phyloP scores from a whole-genome alignment of 2,329 filamentous ascomycete species.

The Aspergillus pseudoviridinutans region DNA sequence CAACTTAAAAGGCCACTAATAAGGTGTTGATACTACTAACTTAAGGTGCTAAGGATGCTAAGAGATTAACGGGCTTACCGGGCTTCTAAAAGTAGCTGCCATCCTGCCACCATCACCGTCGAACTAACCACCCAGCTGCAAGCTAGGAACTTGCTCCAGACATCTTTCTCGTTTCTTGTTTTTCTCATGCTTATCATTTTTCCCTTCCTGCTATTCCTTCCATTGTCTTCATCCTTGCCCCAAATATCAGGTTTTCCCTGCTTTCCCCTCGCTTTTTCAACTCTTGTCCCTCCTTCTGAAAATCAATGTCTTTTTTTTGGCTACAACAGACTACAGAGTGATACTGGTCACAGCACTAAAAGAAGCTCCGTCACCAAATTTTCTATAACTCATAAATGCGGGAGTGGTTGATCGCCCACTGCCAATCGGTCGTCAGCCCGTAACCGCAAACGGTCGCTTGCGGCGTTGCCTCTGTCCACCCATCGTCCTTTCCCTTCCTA shows the following conservation, averaged over 20 bases:
- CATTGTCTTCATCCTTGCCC: slow-evolving; percentile 4
- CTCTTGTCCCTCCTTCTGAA: neutral
- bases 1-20: neutral
- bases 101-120: neutral
- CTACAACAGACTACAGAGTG: slow-evolving; percentile 3
- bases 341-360: neutral
- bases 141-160: neutral
- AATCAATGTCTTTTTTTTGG: neutral
- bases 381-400: slow-evolving; percentile 8
- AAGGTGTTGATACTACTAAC: no score
- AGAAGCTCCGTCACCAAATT: neutral
- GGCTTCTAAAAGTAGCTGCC: neutral
- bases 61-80: neutral
- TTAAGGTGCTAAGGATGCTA: neutral
- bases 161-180: slow-evolving; percentile 2
- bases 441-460: slow-evolving; percentile 34
- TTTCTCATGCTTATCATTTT: slow-evolving; percentile 1
- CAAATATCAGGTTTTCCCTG: neutral
- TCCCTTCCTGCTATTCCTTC: neutral
- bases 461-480: neutral
- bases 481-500: neutral
- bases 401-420: slow-evolving; percentile 10
- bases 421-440: slow-evolving; percentile 20
- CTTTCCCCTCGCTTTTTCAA: slow-evolving; percentile 4
- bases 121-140: neutral